Conservation (phyloP, 176 grass and related monocot genomes). For the Juncus effusus region DNA sequence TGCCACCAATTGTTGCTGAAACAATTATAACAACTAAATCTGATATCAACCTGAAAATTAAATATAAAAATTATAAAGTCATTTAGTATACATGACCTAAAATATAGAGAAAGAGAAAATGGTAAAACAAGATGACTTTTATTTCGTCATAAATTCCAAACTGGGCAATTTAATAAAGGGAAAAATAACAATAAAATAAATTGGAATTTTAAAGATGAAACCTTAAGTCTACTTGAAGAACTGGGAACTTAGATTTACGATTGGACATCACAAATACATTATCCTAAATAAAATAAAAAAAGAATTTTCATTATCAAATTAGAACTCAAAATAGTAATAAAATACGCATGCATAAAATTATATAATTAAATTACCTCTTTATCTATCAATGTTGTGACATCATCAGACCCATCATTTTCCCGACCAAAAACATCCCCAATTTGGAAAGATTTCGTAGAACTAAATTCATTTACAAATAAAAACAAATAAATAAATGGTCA, state of each 20-base stretch:
- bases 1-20: slow-evolving; percentile 87
- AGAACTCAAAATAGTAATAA: too few species aligned
- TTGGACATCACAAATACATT: slow-evolving; percentile 99
- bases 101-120: too few species aligned
- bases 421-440: slow-evolving; percentile 86
- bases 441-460: slow-evolving; percentile 87
- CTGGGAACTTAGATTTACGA: slow-evolving; percentile 93
- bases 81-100: too few species aligned
- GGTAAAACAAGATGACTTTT: too few species aligned
- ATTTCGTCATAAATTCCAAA: too few species aligned
- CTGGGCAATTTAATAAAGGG: not conserved
- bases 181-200: not conserved
- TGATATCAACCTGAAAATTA: slow-evolving; percentile 89
- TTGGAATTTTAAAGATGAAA: slow-evolving; percentile 18
- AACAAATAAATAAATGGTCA: slow-evolving; percentile 17
- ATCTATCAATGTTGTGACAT: slow-evolving; percentile 90
- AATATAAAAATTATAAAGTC: not conserved
- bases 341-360: not conserved
- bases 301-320: not conserved
- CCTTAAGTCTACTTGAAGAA: slow-evolving; percentile 94
- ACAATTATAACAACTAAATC: slow-evolving; percentile 96
- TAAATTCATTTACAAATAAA: slow-evolving; percentile 29
- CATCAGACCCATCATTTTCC: slow-evolving; percentile 90
- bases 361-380: slow-evolving; percentile 57
- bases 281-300: slow-evolving; percentile 47